Percentiles rank a stretch among this genome's conserved stretches.
These are phyloP conservation scores for Salix exigua DNA, from an alignment of 345 rosid genomes.

Conservation along the genomic window DNA sequence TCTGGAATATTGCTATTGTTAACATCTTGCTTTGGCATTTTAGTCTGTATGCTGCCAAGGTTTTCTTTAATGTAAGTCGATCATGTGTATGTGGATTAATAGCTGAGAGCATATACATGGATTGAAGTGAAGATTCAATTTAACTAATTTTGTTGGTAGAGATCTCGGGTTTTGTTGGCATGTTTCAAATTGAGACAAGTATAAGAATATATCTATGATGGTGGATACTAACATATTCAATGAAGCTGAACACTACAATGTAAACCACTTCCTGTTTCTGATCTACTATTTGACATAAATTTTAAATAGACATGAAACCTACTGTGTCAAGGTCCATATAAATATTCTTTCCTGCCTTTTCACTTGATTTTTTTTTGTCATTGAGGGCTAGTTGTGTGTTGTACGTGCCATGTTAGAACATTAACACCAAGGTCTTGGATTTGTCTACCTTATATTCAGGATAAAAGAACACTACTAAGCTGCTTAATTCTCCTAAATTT, in stretches of 20 bases:
- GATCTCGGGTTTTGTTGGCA: neutral
- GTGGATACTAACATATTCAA: neutral
- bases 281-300: neutral
- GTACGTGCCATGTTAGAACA: neutral
- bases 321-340: neutral
- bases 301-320: neutral
- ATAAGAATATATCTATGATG: neutral
- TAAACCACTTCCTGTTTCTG: neutral
- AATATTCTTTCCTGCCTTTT: neutral
- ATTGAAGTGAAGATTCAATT: neutral
- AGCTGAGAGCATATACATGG: neutral
- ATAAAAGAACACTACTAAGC: neutral
- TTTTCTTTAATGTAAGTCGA: neutral
- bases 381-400: neutral
- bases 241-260: neutral
- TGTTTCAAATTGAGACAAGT: neutral
- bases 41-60: neutral
- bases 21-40: neutral
- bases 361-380: neutral
- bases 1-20: neutral
- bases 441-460: neutral
- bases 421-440: neutral
- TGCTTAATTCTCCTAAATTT: neutral
- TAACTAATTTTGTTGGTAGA: neutral
- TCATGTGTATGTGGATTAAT: neutral